These are phyloP conservation scores for Wickerhamomyces sydowiorum DNA, from an alignment of 805 yeast species.

Conservation along the genomic window DNA sequence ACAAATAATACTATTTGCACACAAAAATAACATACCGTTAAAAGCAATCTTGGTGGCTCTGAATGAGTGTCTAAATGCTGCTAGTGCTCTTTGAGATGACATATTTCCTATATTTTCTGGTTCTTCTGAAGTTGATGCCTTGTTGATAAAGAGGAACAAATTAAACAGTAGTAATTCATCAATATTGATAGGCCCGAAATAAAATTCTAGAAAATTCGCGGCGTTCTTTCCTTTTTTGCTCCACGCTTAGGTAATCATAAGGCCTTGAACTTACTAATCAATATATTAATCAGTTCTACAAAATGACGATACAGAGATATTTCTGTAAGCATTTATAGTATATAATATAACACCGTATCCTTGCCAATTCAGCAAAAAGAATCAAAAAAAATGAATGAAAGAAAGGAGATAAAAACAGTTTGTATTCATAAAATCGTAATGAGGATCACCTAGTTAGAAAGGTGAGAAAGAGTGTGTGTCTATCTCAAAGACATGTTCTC, in stretches of 20 bases:
- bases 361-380: no score
- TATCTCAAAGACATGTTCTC: conserved; percentile 17
- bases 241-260: no score
- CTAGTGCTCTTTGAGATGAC: conserved; percentile 25
- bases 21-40: conserved; percentile 21
- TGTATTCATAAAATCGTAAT: background rate
- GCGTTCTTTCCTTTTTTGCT: no score
- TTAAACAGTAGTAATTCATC: background rate
- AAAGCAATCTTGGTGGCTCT: conserved; percentile 65
- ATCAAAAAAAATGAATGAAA: no score
- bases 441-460: no score
- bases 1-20: background rate
- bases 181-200: background rate
- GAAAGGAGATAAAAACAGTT: no score
- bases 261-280: background rate
- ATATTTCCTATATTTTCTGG: background rate
- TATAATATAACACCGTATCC: no score
- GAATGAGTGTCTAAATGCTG: conserved; percentile 61
- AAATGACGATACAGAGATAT: no score
- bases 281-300: no score
- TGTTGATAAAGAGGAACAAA: no score
- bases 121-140: no score
- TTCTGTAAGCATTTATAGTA: background rate
- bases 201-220: background rate
- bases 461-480: no score